Conservation (phyloP, 345 rosid species). For the Carallia pectinifolia region DNA sequence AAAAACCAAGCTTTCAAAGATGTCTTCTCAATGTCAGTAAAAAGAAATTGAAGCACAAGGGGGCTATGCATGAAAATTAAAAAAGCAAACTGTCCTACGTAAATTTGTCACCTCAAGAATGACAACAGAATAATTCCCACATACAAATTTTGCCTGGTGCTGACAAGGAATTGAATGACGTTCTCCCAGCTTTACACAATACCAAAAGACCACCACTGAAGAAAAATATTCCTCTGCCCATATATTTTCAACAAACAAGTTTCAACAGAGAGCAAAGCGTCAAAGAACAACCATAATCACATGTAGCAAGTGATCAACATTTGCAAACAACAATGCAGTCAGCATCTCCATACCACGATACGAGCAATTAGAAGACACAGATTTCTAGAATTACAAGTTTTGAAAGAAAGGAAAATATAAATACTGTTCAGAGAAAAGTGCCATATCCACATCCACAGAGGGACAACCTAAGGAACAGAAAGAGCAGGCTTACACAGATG, state of each 20-base stretch:
- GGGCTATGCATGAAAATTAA: too few relatives aligned
- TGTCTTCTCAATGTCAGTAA: too few relatives aligned
- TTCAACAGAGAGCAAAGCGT: neutral
- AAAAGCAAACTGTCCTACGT: neutral
- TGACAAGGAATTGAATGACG: neutral
- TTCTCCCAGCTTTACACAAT: neutral
- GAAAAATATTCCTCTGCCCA: neutral
- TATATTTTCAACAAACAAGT: neutral
- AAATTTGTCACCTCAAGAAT: neutral
- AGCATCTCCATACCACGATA: neutral
- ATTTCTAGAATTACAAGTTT: neutral
- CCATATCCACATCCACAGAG: neutral
- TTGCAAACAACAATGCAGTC: neutral
- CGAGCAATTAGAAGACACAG: neutral
- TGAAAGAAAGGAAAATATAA: neutral
- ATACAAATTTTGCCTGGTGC: neutral
- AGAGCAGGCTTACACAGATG: conserved; percentile 51
- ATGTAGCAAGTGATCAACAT: neutral
- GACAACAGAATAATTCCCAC: neutral
- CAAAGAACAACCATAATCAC: neutral
- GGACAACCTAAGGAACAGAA: neutral
- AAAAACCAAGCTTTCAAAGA: too few relatives aligned
- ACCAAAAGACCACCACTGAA: neutral
- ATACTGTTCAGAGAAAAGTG: neutral
- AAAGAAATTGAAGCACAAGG: too few relatives aligned